Evolutionary conservation across 768 basidiomycete genomes (phyloP), one percentile per base, ranked within the genome.

Genomic region (Mrakia gelida): DNA sequence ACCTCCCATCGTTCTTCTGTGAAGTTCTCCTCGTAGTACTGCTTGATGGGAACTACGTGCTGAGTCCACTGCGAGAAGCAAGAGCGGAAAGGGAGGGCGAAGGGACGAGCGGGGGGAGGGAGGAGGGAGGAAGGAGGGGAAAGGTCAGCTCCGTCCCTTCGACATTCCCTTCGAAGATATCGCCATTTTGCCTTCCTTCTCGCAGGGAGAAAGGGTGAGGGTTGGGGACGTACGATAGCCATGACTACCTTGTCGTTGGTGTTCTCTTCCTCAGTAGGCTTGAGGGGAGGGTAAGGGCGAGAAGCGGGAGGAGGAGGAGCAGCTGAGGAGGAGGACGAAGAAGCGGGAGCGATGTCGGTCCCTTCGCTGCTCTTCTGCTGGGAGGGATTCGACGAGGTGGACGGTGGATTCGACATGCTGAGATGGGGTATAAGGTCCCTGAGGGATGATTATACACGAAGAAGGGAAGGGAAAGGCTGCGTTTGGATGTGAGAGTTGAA

Each of bases 21-120:
- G 41, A 70, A 70, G 7, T n/a, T 1, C 10, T 41, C 67, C 38
- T 70, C 67, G 67, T 70, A 70, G 67, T 70, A 70, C 21, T 43
- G 67, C 41, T 70, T 70, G 67, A 70, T 70, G 13, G 67, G 67
- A n/a, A 70, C 67, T 6, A 70, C 67, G 1, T 23, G 16, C 26
- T 45, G 34, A 11, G 67, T 70, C 67, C 67, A 70, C 67, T 70
- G 67, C 21, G 32, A 38, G 30, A 8, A 67, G 65, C 6, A 45
- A 5, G 11, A 10, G 16, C 11, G 67, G 8, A 11, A 13, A 38
- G 8, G 63, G 30, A 11, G 21, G 28, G 30, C 34, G 63, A 30
- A 16, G 63, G 5, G 34, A 41, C 30, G 65, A 67, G 65, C 28
- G 32, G 65, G 38, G 30, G 23, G 38, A 70, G 67, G 67, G 67